Evolutionary conservation across 805 yeast genomes (phyloP).

Genomic region (Candida taoyuanica): DNA sequence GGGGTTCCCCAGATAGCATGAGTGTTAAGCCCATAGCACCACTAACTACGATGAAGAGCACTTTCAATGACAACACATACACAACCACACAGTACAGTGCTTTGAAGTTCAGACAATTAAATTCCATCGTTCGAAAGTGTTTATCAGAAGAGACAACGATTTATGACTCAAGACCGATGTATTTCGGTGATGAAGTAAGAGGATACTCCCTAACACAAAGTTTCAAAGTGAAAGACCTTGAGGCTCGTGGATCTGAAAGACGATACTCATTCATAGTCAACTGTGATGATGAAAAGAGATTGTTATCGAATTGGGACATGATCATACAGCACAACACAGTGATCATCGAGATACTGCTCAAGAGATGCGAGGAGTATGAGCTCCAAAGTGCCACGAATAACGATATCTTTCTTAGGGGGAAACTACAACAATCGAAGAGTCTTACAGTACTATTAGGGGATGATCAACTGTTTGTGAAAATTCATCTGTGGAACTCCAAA

Average conservation of each 20-base stretch:
- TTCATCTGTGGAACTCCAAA: conserved; percentile 62
- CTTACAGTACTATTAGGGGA: conserved; percentile 53
- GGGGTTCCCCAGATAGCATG: not conserved
- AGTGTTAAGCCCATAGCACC: conserved; percentile 27
- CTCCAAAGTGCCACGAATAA: conserved; percentile 27
- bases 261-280: conserved; percentile 58
- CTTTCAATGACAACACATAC: conserved; percentile 25
- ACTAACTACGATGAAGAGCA: conserved; percentile 32
- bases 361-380: conserved; percentile 27
- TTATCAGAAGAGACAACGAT: conserved; percentile 62
- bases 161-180: conserved; percentile 56
- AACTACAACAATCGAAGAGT: conserved; percentile 49
- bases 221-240: conserved; percentile 57
- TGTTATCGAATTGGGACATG: conserved; percentile 53
- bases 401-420: conserved; percentile 54
- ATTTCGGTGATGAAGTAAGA: conserved; percentile 55
- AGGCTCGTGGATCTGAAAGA: conserved; percentile 72
- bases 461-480: conserved; percentile 46
- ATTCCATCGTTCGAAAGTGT: conserved; percentile 57
- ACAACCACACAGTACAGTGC: conserved; percentile 62
- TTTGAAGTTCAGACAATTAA: conserved; percentile 46
- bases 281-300: conserved; percentile 46
- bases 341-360: conserved; percentile 37
- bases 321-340: conserved; percentile 37
- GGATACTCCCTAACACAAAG: conserved; percentile 58